Evolutionary conservation across 2,329 filamentous ascomycete species (phyloP), one percentile per base, ranked within the genome.

Genomic region (Cladosporium sphaerospermum): DNA sequence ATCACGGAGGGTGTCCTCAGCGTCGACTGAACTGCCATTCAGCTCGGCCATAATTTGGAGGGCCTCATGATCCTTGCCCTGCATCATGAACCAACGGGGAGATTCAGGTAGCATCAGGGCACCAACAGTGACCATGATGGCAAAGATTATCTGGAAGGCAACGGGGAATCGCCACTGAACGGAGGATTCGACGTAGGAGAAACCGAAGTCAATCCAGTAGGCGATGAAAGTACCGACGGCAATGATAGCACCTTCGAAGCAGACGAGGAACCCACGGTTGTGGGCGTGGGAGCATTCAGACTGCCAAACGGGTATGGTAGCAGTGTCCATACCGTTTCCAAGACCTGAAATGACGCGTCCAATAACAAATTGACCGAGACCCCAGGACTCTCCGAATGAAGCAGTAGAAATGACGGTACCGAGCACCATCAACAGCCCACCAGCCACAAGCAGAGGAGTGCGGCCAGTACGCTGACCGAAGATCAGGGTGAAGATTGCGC

Each of bases 271-370:
- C 9, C 75, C 75, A 55, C 75, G 70, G 45, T 69, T 69, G 53
- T 77, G 73, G 11, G 75, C 70, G 59, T 75, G 75, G 51, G 72
- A 74, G 58, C 72, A 75, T 62, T 77, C 74, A 3, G 71, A 71
- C 49, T 76, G 73, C 71, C 73, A 76, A 13, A 70, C 75, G 9
- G 74, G 74, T 18, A 77, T 74, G 0, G 74, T 77, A 0, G 73
- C 74, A 1, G 75, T 77, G 56, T 76, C 76, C 63, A 77, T 67
- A 18, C 75, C 62, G 33, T 76, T 76, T 13, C 76, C 77, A 49
- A 77, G 67, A 42, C 77, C 77, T 14, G 75, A 73, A 13, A 79
- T 64, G 16, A 78, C 61, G 52, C 76, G 73, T 9, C 75, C 76
- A 28, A 76, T 67, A 37, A 79, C 74, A 47, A 79, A 66, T 14